phyloP scores from a whole-genome alignment of 805 yeast genomes.

The Candida mattraensis region DNA sequence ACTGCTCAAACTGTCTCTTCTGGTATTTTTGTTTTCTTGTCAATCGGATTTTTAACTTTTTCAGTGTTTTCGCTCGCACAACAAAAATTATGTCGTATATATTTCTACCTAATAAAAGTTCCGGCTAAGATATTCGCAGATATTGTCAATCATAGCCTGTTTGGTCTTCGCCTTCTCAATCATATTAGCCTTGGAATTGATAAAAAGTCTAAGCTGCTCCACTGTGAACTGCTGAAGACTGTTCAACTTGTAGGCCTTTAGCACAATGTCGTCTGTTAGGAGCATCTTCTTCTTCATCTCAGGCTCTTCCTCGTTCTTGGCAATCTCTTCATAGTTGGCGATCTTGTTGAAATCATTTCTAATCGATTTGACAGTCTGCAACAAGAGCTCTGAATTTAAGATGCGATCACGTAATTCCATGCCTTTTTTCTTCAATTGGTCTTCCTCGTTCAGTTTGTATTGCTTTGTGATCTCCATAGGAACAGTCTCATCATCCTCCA shows the following conservation, averaged over 20 bases:
- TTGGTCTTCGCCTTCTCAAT: conserved; percentile 41
- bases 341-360: conserved; percentile 24
- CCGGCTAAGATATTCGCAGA: conserved; percentile 27
- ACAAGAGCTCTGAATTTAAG: conserved; percentile 4
- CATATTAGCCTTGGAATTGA: conserved; percentile 33
- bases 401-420: conserved; percentile 16
- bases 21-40: too few relatives aligned
- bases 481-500: conserved; percentile 15
- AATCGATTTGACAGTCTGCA: conserved; percentile 17
- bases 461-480: conserved; percentile 19
- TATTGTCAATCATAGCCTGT: conserved; percentile 43
- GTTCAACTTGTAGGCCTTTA: conserved; percentile 41
- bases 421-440: conserved; percentile 20
- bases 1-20: too few relatives aligned
- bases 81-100: background rate
- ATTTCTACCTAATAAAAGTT: conserved; percentile 5
- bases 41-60: background rate
- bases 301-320: conserved; percentile 10
- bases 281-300: conserved; percentile 17
- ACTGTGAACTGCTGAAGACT: conserved; percentile 39
- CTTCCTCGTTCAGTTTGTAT: conserved; percentile 19
- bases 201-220: conserved; percentile 42
- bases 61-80: background rate
- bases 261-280: conserved; percentile 39
- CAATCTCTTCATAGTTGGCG: conserved; percentile 22